phyloP scores from a whole-genome alignment of 164 flowering plant species.

The grape (Vitis vinifera) region ASM3070453v1 NC_081808.1:6475001-6475500 shows the following conservation, averaged over 20 bases:
- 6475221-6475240: conserved; percentile 67
- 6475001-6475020: conserved; percentile 45
- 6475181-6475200: conserved; percentile 67
- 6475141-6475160: conserved; percentile 63
- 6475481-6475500: conserved; percentile 63
- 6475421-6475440: conserved; percentile 64
- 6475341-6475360: conserved; percentile 61
- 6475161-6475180: conserved; percentile 47
- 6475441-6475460: conserved; percentile 59
- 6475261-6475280: conserved; percentile 53
- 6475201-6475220: conserved; percentile 69
- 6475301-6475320: conserved; percentile 66
- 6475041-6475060: conserved; percentile 49
- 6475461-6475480: conserved; percentile 60
- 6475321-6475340: conserved; percentile 52
- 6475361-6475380: conserved; percentile 72
- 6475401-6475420: conserved; percentile 50
- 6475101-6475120: conserved; percentile 62
- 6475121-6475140: conserved; percentile 54
- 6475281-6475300: conserved; percentile 68
- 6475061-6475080: conserved; percentile 57
- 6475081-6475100: conserved; percentile 63
- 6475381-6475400: conserved; percentile 69
- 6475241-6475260: conserved; percentile 65
- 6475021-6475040: conserved; percentile 52